Evolutionary conservation across 441 rosid species (phyloP).

Genomic region (Corymbia calophylla): DNA sequence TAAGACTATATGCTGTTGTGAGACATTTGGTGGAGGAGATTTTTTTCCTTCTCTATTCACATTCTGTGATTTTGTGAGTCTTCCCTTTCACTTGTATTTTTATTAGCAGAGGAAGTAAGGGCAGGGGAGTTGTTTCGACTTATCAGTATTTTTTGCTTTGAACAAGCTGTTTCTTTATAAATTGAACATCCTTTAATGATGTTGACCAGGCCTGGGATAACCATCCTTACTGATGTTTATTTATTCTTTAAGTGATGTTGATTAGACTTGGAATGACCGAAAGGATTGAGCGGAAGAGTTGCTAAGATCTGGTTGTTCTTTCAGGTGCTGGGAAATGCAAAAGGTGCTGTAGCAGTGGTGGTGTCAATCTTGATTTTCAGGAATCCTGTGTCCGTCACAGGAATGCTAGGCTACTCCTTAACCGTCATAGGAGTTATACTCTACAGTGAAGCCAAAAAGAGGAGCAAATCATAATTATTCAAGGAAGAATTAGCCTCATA

Average conservation of each 20-base stretch:
- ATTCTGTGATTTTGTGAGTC: neutral
- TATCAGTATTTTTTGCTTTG: neutral
- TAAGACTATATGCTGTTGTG: neutral
- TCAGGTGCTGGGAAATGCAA: slow-evolving; percentile 70
- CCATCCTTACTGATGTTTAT: neutral
- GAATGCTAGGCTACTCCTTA: slow-evolving; percentile 62
- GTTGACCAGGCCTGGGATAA: neutral
- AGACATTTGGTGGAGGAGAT: neutral
- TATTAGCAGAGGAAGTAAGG: neutral
- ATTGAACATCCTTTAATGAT: neutral
- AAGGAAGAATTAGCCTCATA: neutral
- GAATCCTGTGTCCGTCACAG: slow-evolving; percentile 60
- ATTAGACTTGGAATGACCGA: neutral
- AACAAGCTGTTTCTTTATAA: neutral
- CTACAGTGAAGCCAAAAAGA: slow-evolving; percentile 68
- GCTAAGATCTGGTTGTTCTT: neutral
- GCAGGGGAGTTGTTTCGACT: neutral
- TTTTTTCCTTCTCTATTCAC: neutral
- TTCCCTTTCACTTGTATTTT: neutral
- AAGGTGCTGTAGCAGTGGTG: slow-evolving; percentile 70
- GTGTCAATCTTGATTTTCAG: slow-evolving; percentile 56
- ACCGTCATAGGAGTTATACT: slow-evolving; percentile 61
- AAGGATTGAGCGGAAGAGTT: neutral
- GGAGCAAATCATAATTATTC: slow-evolving; percentile 29
- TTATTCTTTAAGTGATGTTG: neutral